phyloP scores from a whole-genome alignment of 257 asterid genomes.

The Mitragyna speciosa region DNA sequence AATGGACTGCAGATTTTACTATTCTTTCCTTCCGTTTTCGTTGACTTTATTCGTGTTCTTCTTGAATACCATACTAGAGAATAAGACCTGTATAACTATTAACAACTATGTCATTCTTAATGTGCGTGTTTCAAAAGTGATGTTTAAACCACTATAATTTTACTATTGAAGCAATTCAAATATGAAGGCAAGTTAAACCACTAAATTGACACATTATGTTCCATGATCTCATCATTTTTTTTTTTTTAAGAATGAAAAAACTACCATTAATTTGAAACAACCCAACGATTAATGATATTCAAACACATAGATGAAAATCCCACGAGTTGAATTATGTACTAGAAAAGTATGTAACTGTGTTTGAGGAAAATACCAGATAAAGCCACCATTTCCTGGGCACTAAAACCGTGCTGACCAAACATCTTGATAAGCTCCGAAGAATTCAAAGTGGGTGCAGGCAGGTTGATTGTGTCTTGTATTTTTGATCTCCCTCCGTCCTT shows the following conservation, averaged over 20 bases:
- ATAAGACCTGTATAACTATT: not conserved
- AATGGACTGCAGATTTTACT: not conserved
- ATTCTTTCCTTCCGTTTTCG: not conserved
- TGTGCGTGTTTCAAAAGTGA: too few species aligned
- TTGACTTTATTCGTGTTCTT: not conserved
- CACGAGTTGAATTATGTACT: not conserved
- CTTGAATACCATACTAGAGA: not conserved
- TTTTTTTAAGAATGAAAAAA: not conserved
- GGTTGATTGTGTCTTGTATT: slow-evolving; percentile 77
- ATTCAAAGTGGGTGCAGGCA: slow-evolving; percentile 77
- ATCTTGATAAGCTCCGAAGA: slow-evolving; percentile 61
- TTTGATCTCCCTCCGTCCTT: slow-evolving; percentile 80
- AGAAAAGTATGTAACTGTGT: not conserved
- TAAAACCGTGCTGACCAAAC: slow-evolving; percentile 79
- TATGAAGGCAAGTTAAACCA: not conserved
- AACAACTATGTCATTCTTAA: too few species aligned
- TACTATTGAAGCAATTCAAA: not conserved
- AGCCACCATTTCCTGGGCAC: slow-evolving; percentile 85
- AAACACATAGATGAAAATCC: not conserved
- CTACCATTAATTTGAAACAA: not conserved
- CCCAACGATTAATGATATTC: not conserved
- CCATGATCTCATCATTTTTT: not conserved
- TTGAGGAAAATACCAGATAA: slow-evolving; percentile 52
- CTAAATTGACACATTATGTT: not conserved
- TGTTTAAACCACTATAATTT: not conserved